Evolutionary conservation across 495 filamentous ascomycete genomes (phyloP).

Genomic region (Cryomyces minteri): DNA sequence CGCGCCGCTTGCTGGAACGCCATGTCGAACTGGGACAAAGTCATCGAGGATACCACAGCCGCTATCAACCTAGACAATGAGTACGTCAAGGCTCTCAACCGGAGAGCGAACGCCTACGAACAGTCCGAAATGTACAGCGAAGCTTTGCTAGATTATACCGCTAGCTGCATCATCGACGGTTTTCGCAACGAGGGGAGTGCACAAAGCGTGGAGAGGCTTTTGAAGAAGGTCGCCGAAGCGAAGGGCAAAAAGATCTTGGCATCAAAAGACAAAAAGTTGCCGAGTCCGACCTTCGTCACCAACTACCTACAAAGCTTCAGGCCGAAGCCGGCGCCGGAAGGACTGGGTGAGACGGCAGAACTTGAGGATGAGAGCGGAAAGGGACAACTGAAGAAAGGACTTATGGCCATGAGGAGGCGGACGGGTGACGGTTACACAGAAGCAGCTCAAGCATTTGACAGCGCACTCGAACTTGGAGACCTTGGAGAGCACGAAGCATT

Average conservation of each 20-base stretch:
- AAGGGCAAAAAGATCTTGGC: conserved; percentile 78
- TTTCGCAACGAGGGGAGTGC: conserved; percentile 83
- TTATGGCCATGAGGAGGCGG: conserved; percentile 63
- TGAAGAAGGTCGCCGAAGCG: conserved; percentile 92
- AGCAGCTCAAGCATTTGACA: conserved; percentile 68
- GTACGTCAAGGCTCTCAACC: conserved; percentile 95
- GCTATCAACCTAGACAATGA: conserved; percentile 81
- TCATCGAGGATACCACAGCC: conserved; percentile 90
- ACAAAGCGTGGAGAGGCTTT: conserved; percentile 71
- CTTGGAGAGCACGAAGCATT: conserved; percentile 68
- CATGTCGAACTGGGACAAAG: conserved; percentile 79
- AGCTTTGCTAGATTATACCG: conserved; percentile 91
- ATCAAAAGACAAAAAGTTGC: conserved; percentile 62
- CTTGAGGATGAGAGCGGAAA: conserved; percentile 62
- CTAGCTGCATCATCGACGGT: conserved; percentile 94
- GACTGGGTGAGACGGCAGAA: conserved; percentile 62
- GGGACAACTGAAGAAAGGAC: conserved; percentile 66
- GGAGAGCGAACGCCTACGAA: conserved; percentile 90
- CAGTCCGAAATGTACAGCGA: conserved; percentile 80
- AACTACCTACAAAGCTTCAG: conserved; percentile 99
- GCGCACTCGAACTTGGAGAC: conserved; percentile 63
- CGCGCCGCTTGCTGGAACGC: conserved; percentile 95
- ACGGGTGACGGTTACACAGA: conserved; percentile 81
- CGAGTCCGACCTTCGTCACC: conserved; percentile 86
- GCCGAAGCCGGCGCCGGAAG: conserved; percentile 53